Evolutionary conservation across 257 asterid genomes (phyloP).

Genomic region (Penstemon eatonii): DNA sequence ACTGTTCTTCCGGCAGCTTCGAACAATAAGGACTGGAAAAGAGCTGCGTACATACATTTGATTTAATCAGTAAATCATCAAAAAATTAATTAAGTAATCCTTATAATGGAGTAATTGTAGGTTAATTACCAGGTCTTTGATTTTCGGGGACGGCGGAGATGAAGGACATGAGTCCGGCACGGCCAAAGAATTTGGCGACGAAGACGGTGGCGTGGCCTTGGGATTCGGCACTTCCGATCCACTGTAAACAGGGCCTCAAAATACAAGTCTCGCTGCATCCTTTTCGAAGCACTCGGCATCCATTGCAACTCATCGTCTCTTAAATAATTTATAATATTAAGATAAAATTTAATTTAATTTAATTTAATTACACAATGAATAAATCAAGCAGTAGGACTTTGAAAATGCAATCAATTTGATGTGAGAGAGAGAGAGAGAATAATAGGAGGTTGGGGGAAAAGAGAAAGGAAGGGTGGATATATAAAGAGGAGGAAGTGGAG

Average conservation of each 20-base stretch:
- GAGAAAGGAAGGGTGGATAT: slow-evolving; percentile 19
- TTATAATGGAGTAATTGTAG: too few relatives aligned
- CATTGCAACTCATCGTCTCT: slow-evolving; percentile 59
- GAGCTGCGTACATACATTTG: slow-evolving; percentile 32
- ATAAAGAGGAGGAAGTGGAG: slow-evolving; percentile 33
- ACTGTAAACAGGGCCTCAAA: slow-evolving; percentile 51
- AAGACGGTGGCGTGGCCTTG: slow-evolving; percentile 69
- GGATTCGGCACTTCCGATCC: slow-evolving; percentile 52
- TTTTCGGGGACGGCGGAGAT: slow-evolving; percentile 55
- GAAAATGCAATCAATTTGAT: too few relatives aligned
- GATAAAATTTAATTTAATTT: too few relatives aligned
- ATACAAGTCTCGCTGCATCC: slow-evolving; percentile 62
- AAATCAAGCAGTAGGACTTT: too few relatives aligned
- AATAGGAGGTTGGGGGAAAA: slow-evolving; percentile 4
- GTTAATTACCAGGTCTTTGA: slow-evolving; percentile 47
- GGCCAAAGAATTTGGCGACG: slow-evolving; percentile 71
- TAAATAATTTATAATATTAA: too few relatives aligned
- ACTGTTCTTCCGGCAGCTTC: slow-evolving; percentile 69
- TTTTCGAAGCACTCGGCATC: slow-evolving; percentile 70
- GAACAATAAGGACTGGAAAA: slow-evolving; percentile 52
- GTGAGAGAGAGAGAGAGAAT: not conserved
- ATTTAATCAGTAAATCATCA: not conserved
- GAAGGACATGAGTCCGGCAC: slow-evolving; percentile 67
- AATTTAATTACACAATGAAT: too few relatives aligned
- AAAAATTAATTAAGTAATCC: not conserved